Base-by-base conservation (phyloP, 176 grass and related monocot genomes). In the Musa beccarii region DNA sequence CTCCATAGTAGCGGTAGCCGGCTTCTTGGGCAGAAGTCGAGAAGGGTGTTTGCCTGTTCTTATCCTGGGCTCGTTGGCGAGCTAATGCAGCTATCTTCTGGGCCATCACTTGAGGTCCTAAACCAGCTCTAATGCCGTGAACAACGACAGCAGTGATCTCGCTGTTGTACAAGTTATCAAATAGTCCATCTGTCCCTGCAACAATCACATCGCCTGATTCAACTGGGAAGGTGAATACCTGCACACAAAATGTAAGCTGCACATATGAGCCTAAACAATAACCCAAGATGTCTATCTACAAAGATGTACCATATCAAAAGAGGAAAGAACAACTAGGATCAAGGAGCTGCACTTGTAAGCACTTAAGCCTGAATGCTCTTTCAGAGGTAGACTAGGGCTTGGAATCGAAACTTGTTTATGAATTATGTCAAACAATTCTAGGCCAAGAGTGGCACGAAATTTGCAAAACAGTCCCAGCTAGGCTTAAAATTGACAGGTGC, bases 1-100 rank as follows among this genome's bases (percentile, higher is more conserved):
- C 96, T 22, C 96, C 96, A 1, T 95, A 87, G 83, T 89, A 99
- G 19, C 96, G 71, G 74, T 92, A 99, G 53, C 96, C 96, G 59
- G 96, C 96, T 77, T 99, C 91, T 80, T 95, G 95, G 26, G 95
- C 95, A 63, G 95, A 88, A 16, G 87, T 71, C 14, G 95, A 86
- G 6, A 99, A 99, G 23, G 95, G 95, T 17, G 95, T 94, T 67
- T 95, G 88, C 21, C 91, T 83, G 68, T 95, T 91, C 52, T 84
- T 94, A 67, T 99, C 95, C 56, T 76, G 85, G 9, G 95, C 95
- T 79, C 91, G 78, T 76, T 94, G 91, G 59, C 89, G 91, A 49
- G 95, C 95, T n/a, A 99, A 86, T 9, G 91, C 89, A 7, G 95
- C 90, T 55, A 94, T 95, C 83, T 99, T 99, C 79, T 94, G 88